Evolutionary conservation across 768 basidiomycete genomes (phyloP), one percentile per base, ranked within the genome.

Genomic region (Astraeus odoratus): DNA sequence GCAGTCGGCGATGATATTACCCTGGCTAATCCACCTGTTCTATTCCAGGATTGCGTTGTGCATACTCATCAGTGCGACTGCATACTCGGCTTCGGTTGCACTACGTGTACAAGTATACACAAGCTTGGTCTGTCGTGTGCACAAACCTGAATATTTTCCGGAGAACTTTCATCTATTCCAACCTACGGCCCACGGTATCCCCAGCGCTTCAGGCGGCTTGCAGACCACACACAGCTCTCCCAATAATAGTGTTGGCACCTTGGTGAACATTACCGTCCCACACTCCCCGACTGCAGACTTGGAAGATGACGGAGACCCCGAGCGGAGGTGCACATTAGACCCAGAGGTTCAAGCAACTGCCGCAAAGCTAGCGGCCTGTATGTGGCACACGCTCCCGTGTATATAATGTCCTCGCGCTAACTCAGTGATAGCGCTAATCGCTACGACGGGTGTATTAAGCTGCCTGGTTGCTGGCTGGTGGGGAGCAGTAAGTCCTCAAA

Each of bases 381-480:
- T 42, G 77, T 63, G 13, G 4, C 6, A 24, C 4, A 4, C 13
- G 2, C 9, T 39, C 12, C 24, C 1, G n/a, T 12, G 5, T 24
- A 15, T 36, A 18, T 8, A 1, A 16, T 18, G 18, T 22, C 18
- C 9, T 39, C 13, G 37, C 24, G 9, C 13, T 39, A 20, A 24
- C 13, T 15, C 15, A 4, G 25, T 19, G 15, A n/a, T 24, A 25
- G 37, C 22, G 15, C 20, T 39, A n/a, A 23, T 22, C 0, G 69
- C 81, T 3, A 68, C 74, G 8, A 78, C 78, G 67, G 92, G 92
- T 8, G 61, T 89, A 41, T 67, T 95, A 26, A 74, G 79, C 25
- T 86, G 86, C 50, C 57, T 93, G 26, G 91, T 89, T 3, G 81
- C 83, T 10, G 87, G 78, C 2, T 93, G 81, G 77, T 95, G 92